Evolutionary conservation across 257 asterid species (phyloP).

Genomic region (Jaltomata sinuosa): DNA sequence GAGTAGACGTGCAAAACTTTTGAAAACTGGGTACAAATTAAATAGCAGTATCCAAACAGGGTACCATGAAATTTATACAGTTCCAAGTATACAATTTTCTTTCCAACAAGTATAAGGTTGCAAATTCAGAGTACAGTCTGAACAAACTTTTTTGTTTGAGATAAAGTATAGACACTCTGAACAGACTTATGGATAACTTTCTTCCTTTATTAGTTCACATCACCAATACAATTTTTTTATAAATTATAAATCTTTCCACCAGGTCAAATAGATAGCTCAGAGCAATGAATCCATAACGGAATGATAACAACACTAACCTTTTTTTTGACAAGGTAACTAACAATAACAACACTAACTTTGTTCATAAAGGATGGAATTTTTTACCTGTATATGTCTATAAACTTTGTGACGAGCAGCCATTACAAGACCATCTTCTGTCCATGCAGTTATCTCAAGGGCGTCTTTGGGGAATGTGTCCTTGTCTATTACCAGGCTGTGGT

Average conservation of each 20-base stretch:
- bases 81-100: not conserved
- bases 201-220: not conserved
- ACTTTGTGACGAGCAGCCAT: slow-evolving; percentile 97
- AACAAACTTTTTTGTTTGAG: no score
- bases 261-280: not conserved
- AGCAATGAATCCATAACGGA: not conserved
- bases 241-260: not conserved
- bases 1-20: not conserved
- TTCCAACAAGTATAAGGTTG: not conserved
- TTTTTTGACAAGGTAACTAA: no score
- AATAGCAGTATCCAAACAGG: not conserved
- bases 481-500: slow-evolving; percentile 94
- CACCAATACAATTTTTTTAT: not conserved
- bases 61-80: not conserved
- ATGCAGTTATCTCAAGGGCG: slow-evolving; percentile 78
- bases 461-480: slow-evolving; percentile 73
- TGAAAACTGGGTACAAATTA: not conserved
- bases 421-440: slow-evolving; percentile 88
- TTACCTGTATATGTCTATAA: slow-evolving; percentile 63
- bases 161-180: no score
- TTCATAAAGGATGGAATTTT: not conserved
- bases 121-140: not conserved
- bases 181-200: not conserved
- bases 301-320: not conserved
- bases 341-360: not conserved